A percentile compares a stretch with the other conserved stretches of the same genome.
Evolutionary conservation across 495 filamentous ascomycete genomes (phyloP).

Genomic region (Daldinia loculata): DNA sequence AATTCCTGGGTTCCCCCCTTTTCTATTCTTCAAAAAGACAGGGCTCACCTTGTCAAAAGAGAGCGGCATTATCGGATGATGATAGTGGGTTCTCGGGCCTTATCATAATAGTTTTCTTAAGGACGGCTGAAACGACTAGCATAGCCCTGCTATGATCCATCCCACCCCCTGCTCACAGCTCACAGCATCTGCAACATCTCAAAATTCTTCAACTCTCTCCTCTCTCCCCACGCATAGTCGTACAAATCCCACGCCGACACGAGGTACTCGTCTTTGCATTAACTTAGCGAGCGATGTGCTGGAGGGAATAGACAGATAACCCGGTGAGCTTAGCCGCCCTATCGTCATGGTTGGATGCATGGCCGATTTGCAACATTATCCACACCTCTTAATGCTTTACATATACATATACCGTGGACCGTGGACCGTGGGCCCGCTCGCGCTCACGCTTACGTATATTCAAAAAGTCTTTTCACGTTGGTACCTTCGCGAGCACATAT

Average conservation of each 20-base stretch:
- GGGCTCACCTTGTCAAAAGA: slow-evolving; percentile 21
- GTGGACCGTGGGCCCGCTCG: not conserved
- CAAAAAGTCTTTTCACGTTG: not conserved
- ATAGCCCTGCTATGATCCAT: slow-evolving; percentile 25
- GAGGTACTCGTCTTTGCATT: slow-evolving; percentile 18
- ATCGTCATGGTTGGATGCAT: not conserved
- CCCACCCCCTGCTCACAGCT: slow-evolving; percentile 1
- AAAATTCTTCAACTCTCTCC: not conserved
- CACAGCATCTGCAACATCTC: not conserved
- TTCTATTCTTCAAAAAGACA: slow-evolving; percentile 13
- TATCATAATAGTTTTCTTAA: slow-evolving; percentile 25
- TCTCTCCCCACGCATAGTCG: slow-evolving; percentile 7
- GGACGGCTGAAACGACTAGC: slow-evolving; percentile 32
- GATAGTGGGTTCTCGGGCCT: slow-evolving; percentile 23
- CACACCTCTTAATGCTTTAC: not conserved
- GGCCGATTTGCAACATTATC: not conserved
- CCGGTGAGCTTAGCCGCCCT: slow-evolving; percentile 3
- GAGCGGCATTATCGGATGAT: slow-evolving; percentile 28
- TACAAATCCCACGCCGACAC: slow-evolving; percentile 33
- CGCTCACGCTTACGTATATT: not conserved
- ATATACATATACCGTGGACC: not conserved
- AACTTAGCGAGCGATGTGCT: slow-evolving; percentile 23
- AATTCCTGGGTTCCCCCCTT: slow-evolving; percentile 15
- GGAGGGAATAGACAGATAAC: slow-evolving; percentile 8
- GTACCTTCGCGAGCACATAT: not conserved